Evolutionary conservation across 2,329 filamentous ascomycete genomes (phyloP), one percentile per base, ranked within the genome.

Genomic region (Alternaria incomplexa): DNA sequence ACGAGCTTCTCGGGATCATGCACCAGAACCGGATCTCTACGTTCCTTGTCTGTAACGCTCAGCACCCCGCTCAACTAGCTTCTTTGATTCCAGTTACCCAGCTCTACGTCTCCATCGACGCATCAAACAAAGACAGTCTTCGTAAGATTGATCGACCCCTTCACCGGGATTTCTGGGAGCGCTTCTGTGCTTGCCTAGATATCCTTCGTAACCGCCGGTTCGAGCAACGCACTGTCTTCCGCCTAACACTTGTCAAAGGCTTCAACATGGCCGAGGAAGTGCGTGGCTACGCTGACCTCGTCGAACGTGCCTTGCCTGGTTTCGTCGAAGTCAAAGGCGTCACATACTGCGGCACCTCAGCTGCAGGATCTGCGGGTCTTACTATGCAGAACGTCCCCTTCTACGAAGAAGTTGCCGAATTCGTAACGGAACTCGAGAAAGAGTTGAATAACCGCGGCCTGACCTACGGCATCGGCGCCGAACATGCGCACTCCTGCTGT

Each of bases 331-430:
- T 98, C 79, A 98, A 98, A 83, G 95, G 95, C 58, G 95, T 98
- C 40, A 98, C 95, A 0, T 98, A 96, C 83, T 98, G 96, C 80
- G 96, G 96, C 44, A 98, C 95, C 0, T 90, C 90, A 8, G 93
- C 93, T 1, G 92, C 92, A 9, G 90, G 91, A 5, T 91, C 90
- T 56, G 94, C 93, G 0, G 95, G 95, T 0, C 84, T 98, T 50
- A 96, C 90, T n/a, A 98, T 98, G 95, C 89, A 93, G 73, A 98
- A 98, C 76, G 96, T 98, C 10, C 95, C 95, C 0, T 98, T 97
- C 76, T 98, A 97, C 82, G 90, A 91, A 78, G 95, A 97, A 62
- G 92, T 97, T 3, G 88, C 88, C 36, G 88, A 90, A 3, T 98
- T 97, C 75, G 93, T 96, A 10, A 85, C 87, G 43, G 90, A 91